These are phyloP conservation scores for Cryptosporidium canis DNA, from an alignment of 169 alveolate species.

Conservation along the genomic window DNA sequence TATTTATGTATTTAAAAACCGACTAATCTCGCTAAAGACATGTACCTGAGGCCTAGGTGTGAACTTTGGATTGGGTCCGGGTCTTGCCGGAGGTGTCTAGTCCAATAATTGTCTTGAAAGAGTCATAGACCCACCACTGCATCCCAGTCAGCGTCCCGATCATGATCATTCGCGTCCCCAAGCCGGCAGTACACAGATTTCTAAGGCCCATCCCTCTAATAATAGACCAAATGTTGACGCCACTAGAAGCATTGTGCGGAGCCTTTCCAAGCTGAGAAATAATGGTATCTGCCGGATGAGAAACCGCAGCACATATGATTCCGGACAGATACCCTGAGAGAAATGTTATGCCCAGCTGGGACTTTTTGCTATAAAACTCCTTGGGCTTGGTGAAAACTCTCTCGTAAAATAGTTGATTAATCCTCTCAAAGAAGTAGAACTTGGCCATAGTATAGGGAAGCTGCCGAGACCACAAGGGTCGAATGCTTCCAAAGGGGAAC, in stretches of 20 bases:
- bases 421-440: slow-evolving; percentile 95
- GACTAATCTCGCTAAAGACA: not conserved
- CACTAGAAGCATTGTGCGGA: slow-evolving; percentile 84
- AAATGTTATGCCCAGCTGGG: slow-evolving; percentile 92
- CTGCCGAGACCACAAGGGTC: slow-evolving; percentile 94
- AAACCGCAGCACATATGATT: slow-evolving; percentile 94
- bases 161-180: slow-evolving; percentile 96
- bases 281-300: slow-evolving; percentile 97
- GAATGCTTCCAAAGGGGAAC: slow-evolving; percentile 89
- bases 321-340: slow-evolving; percentile 96
- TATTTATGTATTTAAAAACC: no score
- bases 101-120: slow-evolving; percentile 89
- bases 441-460: slow-evolving; percentile 98
- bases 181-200: slow-evolving; percentile 86
- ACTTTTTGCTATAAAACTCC: slow-evolving; percentile 87
- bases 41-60: not conserved
- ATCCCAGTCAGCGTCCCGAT: slow-evolving; percentile 98
- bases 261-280: slow-evolving; percentile 93
- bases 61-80: not conserved
- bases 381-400: slow-evolving; percentile 89
- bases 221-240: slow-evolving; percentile 11
- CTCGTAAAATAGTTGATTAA: slow-evolving; percentile 89
- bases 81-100: slow-evolving; percentile 82
- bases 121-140: slow-evolving; percentile 98
- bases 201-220: slow-evolving; percentile 76